phyloP scores from a whole-genome alignment of 2,329 filamentous ascomycete species.

The Diaporthe sp. region DNA sequence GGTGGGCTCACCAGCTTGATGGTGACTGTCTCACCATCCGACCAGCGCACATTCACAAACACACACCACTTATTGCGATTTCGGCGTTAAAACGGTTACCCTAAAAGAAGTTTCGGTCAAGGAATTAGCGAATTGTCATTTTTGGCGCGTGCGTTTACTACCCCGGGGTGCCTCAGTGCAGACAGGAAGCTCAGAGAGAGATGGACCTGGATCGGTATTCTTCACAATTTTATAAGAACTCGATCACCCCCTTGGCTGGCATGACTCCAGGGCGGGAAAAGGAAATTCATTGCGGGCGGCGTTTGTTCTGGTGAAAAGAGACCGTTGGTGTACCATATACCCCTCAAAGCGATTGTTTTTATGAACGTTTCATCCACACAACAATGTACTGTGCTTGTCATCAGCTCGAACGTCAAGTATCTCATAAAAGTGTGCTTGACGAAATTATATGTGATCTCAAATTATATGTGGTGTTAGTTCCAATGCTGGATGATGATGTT shows the following conservation, averaged over 20 bases:
- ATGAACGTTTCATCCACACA: not conserved
- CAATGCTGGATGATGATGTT: not conserved
- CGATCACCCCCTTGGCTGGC: constrained; percentile 45
- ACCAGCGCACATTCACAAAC: too few relatives aligned
- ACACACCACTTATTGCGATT: not conserved
- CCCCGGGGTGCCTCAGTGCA: constrained; percentile 51
- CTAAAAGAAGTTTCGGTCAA: not conserved
- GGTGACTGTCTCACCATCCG: not conserved
- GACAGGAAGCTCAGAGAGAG: constrained; percentile 36
- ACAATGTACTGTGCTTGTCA: not conserved
- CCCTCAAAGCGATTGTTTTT: constrained; percentile 49
- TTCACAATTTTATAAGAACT: not conserved
- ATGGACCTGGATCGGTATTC: constrained; percentile 28
- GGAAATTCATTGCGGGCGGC: constrained; percentile 44
- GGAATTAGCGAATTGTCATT: not conserved
- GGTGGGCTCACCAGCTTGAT: not conserved
- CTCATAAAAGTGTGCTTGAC: not conserved
- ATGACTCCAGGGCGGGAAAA: constrained; percentile 44
- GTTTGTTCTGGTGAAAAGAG: constrained; percentile 61
- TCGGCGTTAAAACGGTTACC: constrained; percentile 3
- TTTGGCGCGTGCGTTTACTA: constrained; percentile 13
- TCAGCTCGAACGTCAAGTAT: not conserved
- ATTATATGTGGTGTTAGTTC: not conserved
- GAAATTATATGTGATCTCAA: not conserved
- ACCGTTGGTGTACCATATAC: constrained; percentile 51